Base-by-base conservation (phyloP, 306 rosid species). In the Dalbergia cochinchinensis region DNA sequence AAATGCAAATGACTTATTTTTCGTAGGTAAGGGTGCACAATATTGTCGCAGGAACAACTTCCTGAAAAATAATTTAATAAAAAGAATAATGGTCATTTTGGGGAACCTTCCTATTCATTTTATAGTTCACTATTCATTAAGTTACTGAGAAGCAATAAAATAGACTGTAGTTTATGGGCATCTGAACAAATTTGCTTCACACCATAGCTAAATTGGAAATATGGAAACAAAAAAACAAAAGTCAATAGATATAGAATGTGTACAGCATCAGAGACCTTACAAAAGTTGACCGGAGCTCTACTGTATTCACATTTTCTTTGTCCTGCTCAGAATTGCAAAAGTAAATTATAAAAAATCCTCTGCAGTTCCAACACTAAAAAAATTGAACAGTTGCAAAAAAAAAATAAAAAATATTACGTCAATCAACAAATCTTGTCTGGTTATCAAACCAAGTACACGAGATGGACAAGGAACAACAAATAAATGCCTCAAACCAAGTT, bases 381-480 rank as follows among this genome's bases (percentile, higher is more conserved):
- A 22, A 37, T 6, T 39, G 12, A 50, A 41, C 10, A 65, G 73
- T 58, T 16, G 60, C 11, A 5, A 58, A 71, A 60, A 58, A 71
- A 60, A 71, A 80, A 54, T 1, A 50, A 37, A 2, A 37, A 0
- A 35, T 35, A 65, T 70, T 86, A 92, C 99, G 98, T 91, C 98
- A 39, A 95, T 90, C 85, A 95, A 87, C 86, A 95, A 80, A 85
- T 95, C 98, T 86, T 89, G 85, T 66, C 99, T 86, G 63, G 99
- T 95, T 44, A 95, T 95, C 77, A 95, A 86, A 83, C 99, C 98
- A 70, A 92, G 61, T 76, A 89, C 97, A 33, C 85, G 86, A 59
- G 98, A 88, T 18, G 99, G 99, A 58, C 98, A 94, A 8, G 99
- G 97, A 73, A 89, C 93, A 62, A 95, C 99, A 85, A 95, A 91